Evolutionary conservation across 192 early-diverging fungal genomes (phyloP).

Genomic region (Coemansia sp.): DNA sequence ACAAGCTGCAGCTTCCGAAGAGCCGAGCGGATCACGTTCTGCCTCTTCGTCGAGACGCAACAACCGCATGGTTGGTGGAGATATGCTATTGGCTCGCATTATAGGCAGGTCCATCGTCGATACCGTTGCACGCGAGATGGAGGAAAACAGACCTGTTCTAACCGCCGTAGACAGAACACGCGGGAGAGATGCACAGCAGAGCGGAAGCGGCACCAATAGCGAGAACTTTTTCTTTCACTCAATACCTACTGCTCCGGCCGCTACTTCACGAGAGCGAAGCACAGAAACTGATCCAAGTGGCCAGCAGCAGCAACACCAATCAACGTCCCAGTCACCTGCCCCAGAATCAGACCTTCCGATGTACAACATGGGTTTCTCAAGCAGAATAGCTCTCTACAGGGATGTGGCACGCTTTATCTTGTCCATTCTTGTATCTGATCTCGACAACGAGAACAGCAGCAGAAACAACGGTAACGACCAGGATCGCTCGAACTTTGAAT

Average conservation of each 20-base stretch:
- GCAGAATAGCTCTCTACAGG: conserved; percentile 1
- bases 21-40: not conserved
- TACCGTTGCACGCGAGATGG: conserved; percentile 37
- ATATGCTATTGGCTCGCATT: conserved; percentile 39
- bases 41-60: not conserved
- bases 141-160: conserved; percentile 12
- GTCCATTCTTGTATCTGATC: conserved; percentile 1
- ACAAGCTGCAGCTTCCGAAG: not conserved
- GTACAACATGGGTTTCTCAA: conserved; percentile 4
- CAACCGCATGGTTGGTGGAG: conserved; percentile 18
- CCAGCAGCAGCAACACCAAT: not conserved
- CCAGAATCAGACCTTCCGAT: not conserved
- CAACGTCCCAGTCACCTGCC: not conserved
- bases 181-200: not conserved
- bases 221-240: not conserved
- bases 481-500: not conserved
- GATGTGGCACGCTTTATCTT: conserved; percentile 22
- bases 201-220: not conserved
- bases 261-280: not conserved
- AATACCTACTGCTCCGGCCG: not conserved
- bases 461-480: not conserved
- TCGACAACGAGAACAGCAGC: not conserved
- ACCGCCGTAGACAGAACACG: not conserved
- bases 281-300: not conserved
- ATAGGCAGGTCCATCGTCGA: conserved; percentile 36